phyloP scores from a whole-genome alignment of 441 rosid genomes.

The Eutrema salsugineum region DNA sequence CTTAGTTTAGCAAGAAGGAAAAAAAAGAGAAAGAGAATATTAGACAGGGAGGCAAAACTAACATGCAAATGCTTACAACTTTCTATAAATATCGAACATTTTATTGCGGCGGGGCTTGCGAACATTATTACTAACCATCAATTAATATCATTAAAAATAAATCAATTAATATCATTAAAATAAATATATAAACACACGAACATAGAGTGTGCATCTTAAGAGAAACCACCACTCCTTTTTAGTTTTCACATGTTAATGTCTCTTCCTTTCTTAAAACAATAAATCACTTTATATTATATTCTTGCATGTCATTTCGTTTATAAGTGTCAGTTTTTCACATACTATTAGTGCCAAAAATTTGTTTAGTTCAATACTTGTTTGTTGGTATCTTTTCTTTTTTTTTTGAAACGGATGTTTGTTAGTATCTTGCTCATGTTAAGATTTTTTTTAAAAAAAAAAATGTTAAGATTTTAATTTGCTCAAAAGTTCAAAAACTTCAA shows the following conservation, averaged over 20 bases:
- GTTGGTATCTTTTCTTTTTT: too few species aligned
- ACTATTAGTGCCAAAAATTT: too few species aligned
- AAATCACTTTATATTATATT: background rate
- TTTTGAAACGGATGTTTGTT: too few species aligned
- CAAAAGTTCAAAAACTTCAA: too few species aligned
- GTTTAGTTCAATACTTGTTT: too few species aligned
- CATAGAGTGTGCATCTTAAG: slow-evolving; percentile 10
- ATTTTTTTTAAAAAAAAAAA: too few species aligned
- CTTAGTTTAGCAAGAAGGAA: background rate
- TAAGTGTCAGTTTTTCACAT: too few species aligned
- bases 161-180: slow-evolving; percentile 3
- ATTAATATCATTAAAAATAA: slow-evolving; percentile 3
- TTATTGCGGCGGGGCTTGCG: slow-evolving; percentile 7
- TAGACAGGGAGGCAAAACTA: slow-evolving; percentile 27
- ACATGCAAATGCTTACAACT: slow-evolving; percentile 24
- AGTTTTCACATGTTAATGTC: slow-evolving; percentile 25
- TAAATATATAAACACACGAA: background rate
- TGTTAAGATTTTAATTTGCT: too few species aligned
- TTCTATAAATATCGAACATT: slow-evolving; percentile 10
- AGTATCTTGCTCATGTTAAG: too few species aligned
- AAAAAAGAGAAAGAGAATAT: slow-evolving; percentile 13
- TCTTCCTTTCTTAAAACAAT: background rate
- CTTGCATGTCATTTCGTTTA: background rate
- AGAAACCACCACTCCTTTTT: slow-evolving; percentile 7
- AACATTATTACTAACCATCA: slow-evolving; percentile 18